These are phyloP conservation scores for Schizochytrium sp. DNA, from an alignment of 108 stramenopile genomes.

Conservation along the genomic window DNA sequence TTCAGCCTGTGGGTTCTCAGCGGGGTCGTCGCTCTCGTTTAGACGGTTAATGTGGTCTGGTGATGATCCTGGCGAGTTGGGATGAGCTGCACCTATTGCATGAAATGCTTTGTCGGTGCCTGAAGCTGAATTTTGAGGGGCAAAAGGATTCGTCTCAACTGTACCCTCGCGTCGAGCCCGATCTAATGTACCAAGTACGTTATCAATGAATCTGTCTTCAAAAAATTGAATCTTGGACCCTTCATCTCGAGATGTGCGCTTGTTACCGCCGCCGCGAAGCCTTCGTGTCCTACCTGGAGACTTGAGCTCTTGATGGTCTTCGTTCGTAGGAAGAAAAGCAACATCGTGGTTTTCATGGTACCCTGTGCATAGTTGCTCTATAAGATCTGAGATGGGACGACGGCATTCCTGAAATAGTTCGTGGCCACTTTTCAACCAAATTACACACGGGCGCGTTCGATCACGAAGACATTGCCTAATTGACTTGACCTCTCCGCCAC, in stretches of 20 bases:
- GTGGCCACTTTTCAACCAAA: slow-evolving; percentile 86
- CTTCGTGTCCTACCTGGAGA: background rate
- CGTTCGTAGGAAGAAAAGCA: slow-evolving; percentile 69
- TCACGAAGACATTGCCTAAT: slow-evolving; percentile 79
- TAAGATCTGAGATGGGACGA: slow-evolving; percentile 75
- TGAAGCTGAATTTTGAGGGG: background rate
- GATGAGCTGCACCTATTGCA: slow-evolving; percentile 53
- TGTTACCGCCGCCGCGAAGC: background rate
- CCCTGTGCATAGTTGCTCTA: slow-evolving; percentile 85
- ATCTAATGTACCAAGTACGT: slow-evolving; percentile 66
- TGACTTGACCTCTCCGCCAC: slow-evolving; percentile 75
- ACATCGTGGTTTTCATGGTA: slow-evolving; percentile 80
- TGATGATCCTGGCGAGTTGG: background rate
- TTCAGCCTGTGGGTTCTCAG: slow-evolving; percentile 50
- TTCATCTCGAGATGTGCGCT: background rate
- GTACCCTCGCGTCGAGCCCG: background rate
- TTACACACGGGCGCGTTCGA: slow-evolving; percentile 68
- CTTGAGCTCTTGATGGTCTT: background rate
- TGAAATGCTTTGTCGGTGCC: background rate
- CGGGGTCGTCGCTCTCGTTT: slow-evolving; percentile 21
- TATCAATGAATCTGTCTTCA: slow-evolving; percentile 72
- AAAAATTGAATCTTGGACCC: slow-evolving; percentile 61
- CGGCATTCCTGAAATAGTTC: slow-evolving; percentile 87
- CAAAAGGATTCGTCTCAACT: slow-evolving; percentile 19
- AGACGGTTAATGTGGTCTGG: background rate